Conservation (phyloP, 495 filamentous ascomycete genomes). For the Aspergillus heteromorphus region DNA sequence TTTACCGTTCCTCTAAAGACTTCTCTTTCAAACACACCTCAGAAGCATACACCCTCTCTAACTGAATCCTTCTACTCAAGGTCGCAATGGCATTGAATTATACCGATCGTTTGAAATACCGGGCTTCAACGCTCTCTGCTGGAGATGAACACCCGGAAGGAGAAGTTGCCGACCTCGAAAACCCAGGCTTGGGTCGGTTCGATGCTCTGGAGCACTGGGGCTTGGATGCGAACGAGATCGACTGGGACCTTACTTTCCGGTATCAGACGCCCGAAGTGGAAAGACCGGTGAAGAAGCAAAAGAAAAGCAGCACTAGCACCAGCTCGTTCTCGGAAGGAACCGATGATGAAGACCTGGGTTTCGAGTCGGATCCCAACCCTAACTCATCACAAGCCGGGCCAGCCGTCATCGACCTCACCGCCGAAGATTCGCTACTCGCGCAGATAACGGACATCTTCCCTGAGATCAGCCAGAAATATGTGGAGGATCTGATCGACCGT, state of each 20-base stretch:
- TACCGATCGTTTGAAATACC: too few species aligned
- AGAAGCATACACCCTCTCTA: not conserved
- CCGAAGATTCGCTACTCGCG: constrained; percentile 22
- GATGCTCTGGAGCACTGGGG: not conserved
- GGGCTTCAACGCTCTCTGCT: too few species aligned
- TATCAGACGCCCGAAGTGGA: not conserved
- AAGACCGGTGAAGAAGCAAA: not conserved
- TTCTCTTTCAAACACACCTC: not conserved
- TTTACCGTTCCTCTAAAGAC: too few species aligned
- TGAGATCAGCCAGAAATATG: constrained; percentile 40
- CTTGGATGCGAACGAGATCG: not conserved
- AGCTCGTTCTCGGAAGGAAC: not conserved
- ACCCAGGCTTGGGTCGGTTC: not conserved
- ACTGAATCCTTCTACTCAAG: not conserved
- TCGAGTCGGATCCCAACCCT: not conserved
- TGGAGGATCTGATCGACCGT: constrained; percentile 31
- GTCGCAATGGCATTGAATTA: too few species aligned
- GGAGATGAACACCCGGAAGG: too few species aligned
- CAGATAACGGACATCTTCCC: constrained; percentile 46
- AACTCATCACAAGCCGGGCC: not conserved
- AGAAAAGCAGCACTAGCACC: not conserved
- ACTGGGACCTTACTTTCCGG: not conserved
- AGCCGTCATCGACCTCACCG: not conserved
- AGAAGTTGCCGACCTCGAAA: too few species aligned
- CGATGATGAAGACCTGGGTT: not conserved